Percentiles rank a stretch among this genome's conserved stretches.
These are phyloP conservation scores for Emmonsiellopsis sp. DNA, from an alignment of 2,329 filamentous ascomycete species.

Conservation along the genomic window DNA sequence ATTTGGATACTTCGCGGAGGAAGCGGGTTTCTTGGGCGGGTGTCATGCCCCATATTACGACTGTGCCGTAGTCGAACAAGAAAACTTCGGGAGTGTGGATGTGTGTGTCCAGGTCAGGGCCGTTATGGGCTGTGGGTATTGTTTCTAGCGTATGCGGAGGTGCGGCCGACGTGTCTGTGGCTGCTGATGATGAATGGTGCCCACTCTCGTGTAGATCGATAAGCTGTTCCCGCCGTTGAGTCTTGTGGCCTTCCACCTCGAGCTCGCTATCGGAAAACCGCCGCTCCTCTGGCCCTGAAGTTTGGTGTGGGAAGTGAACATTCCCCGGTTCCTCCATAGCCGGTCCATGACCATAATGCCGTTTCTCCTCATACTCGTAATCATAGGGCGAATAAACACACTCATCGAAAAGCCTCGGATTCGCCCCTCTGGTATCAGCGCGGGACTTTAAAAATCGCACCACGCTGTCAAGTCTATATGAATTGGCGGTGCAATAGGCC, in stretches of 20 bases:
- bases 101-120: conserved; percentile 71
- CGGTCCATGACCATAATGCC: conserved; percentile 9
- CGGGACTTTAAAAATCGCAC: conserved; percentile 87
- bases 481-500: conserved; percentile 90
- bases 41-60: conserved; percentile 98
- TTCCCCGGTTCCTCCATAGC: too few relatives aligned
- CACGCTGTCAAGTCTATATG: conserved; percentile 80
- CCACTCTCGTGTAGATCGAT: conserved; percentile 49
- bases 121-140: conserved; percentile 19
- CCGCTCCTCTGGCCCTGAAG: conserved; percentile 10
- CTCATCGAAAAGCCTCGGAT: conserved; percentile 90
- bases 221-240: conserved; percentile 51
- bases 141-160: conserved; percentile 7
- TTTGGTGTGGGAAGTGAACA: neutral
- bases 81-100: conserved; percentile 93
- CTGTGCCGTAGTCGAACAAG: conserved; percentile 92
- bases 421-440: conserved; percentile 65
- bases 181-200: conserved; percentile 19
- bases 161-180: conserved; percentile 5
- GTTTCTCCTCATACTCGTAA: conserved; percentile 52
- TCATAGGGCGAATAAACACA: conserved; percentile 94
- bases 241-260: conserved; percentile 53
- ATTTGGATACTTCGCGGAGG: conserved; percentile 86
- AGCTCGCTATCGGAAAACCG: conserved; percentile 56
- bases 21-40: conserved; percentile 82